These are phyloP conservation scores for Cucumis cinereus DNA, from an alignment of 306 rosid species.

Conservation along the genomic window DNA sequence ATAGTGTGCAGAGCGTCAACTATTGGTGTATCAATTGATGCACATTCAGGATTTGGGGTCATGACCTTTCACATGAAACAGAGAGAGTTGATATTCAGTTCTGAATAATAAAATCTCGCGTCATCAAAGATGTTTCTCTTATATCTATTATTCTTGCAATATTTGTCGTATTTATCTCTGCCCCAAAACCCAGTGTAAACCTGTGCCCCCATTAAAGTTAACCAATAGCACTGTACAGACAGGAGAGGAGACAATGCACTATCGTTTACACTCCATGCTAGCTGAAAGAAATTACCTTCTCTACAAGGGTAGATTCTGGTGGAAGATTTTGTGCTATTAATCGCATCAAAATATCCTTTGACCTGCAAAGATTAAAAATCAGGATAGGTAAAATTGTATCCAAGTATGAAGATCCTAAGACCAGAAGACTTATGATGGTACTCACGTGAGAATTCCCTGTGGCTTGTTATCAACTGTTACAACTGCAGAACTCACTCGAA, in stretches of 20 bases:
- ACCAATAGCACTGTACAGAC: neutral
- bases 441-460: conserved; percentile 88
- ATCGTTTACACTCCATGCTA: neutral
- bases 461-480: conserved; percentile 63
- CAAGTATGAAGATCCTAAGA: neutral
- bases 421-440: conserved; percentile 4
- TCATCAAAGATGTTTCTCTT: neutral
- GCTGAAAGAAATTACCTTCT: conserved; percentile 47
- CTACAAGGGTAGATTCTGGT: conserved; percentile 66
- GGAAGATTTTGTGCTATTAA: conserved; percentile 66
- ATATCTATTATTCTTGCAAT: neutral
- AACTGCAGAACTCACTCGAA: conserved; percentile 55
- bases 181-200: neutral
- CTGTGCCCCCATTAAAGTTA: neutral
- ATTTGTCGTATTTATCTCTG: neutral
- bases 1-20: conserved; percentile 86
- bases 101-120: neutral
- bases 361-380: conserved; percentile 30
- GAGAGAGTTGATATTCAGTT: neutral
- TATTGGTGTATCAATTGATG: conserved; percentile 69
- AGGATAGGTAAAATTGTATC: neutral
- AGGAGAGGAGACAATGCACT: neutral
- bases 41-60: conserved; percentile 95
- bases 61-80: conserved; percentile 45
- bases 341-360: conserved; percentile 93